Evolutionary conservation across 176 grass and related monocot species (phyloP).

Genomic region (Oryza coarctata): DNA sequence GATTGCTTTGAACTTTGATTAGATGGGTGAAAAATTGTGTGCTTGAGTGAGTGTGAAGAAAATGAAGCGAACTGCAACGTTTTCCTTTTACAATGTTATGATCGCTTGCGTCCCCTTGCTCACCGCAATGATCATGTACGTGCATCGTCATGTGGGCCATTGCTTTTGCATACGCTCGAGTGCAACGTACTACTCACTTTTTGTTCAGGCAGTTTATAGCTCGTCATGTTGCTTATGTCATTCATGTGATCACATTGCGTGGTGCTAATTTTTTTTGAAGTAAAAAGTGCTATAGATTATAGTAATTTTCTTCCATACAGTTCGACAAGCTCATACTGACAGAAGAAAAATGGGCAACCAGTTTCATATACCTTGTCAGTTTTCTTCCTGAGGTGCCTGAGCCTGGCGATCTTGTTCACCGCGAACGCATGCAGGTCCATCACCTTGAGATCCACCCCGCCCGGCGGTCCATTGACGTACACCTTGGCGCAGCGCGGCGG

Average conservation of each 20-base stretch:
- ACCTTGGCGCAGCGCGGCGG: slow-evolving; percentile 23
- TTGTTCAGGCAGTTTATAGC: not conserved
- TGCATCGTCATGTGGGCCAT: not conserved
- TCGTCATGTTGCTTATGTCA: slow-evolving; percentile 4
- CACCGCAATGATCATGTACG: not conserved
- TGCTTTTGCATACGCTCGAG: slow-evolving; percentile 9
- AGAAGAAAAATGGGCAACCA: not conserved
- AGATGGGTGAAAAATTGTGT: not conserved
- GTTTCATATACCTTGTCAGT: slow-evolving; percentile 56
- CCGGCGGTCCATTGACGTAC: slow-evolving; percentile 47
- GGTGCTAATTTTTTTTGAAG: too few relatives aligned
- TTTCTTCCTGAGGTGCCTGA: slow-evolving; percentile 59
- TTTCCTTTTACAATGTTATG: not conserved
- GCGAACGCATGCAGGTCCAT: slow-evolving; percentile 53
- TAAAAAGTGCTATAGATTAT: too few relatives aligned
- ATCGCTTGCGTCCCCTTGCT: too few relatives aligned
- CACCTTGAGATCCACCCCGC: slow-evolving; percentile 62
- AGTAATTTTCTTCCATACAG: too few relatives aligned
- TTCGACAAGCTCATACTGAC: not conserved
- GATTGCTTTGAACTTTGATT: not conserved
- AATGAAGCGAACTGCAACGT: not conserved
- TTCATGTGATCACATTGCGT: not conserved
- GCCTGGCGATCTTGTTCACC: slow-evolving; percentile 49
- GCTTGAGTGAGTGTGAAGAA: not conserved
- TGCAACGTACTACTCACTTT: not conserved